Conservation (phyloP, 805 yeast genomes). For the Zygosaccharomyces gambellarensis region DNA sequence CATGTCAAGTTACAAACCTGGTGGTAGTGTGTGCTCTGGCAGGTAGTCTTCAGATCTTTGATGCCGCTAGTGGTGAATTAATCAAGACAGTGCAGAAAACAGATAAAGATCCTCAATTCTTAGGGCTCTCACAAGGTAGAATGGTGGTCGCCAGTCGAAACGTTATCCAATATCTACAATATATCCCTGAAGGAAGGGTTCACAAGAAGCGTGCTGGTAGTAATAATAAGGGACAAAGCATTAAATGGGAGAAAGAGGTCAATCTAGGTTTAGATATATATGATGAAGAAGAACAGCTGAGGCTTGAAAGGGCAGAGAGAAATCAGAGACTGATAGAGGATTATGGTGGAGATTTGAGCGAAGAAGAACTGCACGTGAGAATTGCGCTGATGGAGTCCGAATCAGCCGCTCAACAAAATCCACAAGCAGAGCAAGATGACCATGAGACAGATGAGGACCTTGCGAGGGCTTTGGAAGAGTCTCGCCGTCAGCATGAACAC, state of each 20-base stretch:
- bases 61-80: constrained; percentile 30
- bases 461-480: constrained; percentile 21
- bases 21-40: constrained; percentile 30
- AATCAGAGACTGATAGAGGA: constrained; percentile 18
- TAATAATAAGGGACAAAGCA: constrained; percentile 17
- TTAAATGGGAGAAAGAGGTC: constrained; percentile 31
- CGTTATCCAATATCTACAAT: constrained; percentile 29
- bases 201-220: constrained; percentile 12
- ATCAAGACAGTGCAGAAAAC: constrained; percentile 31
- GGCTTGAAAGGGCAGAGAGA: constrained; percentile 15
- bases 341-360: constrained; percentile 33
- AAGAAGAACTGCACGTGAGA: constrained; percentile 31
- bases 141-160: constrained; percentile 31
- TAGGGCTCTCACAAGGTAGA: constrained; percentile 31
- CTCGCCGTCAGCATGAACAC: constrained; percentile 11
- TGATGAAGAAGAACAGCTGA: constrained; percentile 26
- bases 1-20: constrained; percentile 29
- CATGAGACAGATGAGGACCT: constrained; percentile 16
- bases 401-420: constrained; percentile 4
- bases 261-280: constrained; percentile 25
- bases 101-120: constrained; percentile 29
- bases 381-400: constrained; percentile 36
- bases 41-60: constrained; percentile 27
- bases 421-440: background rate
- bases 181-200: constrained; percentile 16